These are phyloP conservation scores for Candida silvatica DNA, from an alignment of 805 yeast species.

Conservation along the genomic window DNA sequence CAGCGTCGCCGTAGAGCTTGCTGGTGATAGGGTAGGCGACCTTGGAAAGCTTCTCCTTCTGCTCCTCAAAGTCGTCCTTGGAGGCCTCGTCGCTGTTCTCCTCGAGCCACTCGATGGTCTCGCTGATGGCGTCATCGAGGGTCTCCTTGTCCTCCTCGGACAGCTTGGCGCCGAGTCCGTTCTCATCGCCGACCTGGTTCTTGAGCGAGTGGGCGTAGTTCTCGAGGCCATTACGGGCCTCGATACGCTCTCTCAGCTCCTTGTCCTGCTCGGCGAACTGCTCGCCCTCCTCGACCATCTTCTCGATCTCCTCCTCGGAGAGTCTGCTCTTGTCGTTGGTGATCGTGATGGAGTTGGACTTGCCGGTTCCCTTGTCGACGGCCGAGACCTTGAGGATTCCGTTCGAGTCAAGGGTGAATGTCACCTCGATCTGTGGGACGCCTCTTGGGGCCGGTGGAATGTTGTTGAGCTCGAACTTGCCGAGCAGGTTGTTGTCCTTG, in stretches of 20 bases:
- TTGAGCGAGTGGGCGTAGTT: constrained; percentile 79
- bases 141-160: constrained; percentile 90
- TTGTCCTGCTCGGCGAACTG: constrained; percentile 89
- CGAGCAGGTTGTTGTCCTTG: constrained; percentile 84
- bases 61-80: constrained; percentile 89
- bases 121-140: constrained; percentile 78
- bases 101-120: constrained; percentile 58
- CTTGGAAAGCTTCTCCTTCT: constrained; percentile 71
- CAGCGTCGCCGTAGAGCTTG: constrained; percentile 50
- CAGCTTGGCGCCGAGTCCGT: constrained; percentile 67
- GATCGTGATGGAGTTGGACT: constrained; percentile 82
- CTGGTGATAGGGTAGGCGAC: constrained; percentile 89
- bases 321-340: constrained; percentile 93
- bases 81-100: constrained; percentile 78
- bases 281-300: constrained; percentile 97
- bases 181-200: constrained; percentile 46
- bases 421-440: constrained; percentile 83
- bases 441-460: constrained; percentile 93
- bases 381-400: constrained; percentile 85
- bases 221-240: constrained; percentile 81
- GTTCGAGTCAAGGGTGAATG: constrained; percentile 81
- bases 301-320: constrained; percentile 88
- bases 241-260: constrained; percentile 73
- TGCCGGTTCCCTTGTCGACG: constrained; percentile 91
- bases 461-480: constrained; percentile 79